Base-by-base conservation (phyloP, 2,329 filamentous ascomycete species). In the Pleoardoris graminearum region DNA sequence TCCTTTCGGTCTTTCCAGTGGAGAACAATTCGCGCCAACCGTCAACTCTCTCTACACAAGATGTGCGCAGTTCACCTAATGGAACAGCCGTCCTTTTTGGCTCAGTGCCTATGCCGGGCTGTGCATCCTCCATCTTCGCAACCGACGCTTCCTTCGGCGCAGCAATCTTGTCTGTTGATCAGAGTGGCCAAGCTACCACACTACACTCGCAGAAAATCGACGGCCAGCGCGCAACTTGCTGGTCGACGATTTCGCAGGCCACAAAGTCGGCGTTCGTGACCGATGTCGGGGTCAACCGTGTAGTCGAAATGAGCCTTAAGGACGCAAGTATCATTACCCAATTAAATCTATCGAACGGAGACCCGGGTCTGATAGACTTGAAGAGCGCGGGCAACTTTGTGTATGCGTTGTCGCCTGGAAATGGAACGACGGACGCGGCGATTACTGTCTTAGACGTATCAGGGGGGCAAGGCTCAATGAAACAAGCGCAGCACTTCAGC, bases 21-120 rank as follows among this genome's bases (percentile, higher is more conserved):
- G 7, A 54, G 23, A 17, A 5, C 25, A 27, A 23, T 12, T 12
- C 12, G 30, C 36, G 27, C 17, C 35, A 14, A 7, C 43, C 16
- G 16, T 16, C 48, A 1, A 25, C 49, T 3, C 54, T 70, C 1
- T 61, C 64, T 1, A 58, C 35, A 19, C 38, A 57, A 21, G 67
- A 69, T 4, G 55, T 50, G 0, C 65, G 67, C 17, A 76, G 71
- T n/a, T 79, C 78, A 0, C 83, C 82, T 0, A 48, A 65, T 0
- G 82, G 81, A n/a, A 86, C 84, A 0, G 78, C 78, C 0, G 80
- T 84, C 0, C 76, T 85, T 1, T 85, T 85, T 56, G 84, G 84
- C 7, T 77, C 80, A 0, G 68, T 73, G 0, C 38, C 69, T 0
- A 77, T 85, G 30, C 78, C 78, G 0, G 73, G 71, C 0, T 75